Percentiles rank a stretch among this genome's conserved stretches.
phyloP scores from a whole-genome alignment of 2,329 filamentous ascomycete species.

The Phaeoacremonium minimum region DNA sequence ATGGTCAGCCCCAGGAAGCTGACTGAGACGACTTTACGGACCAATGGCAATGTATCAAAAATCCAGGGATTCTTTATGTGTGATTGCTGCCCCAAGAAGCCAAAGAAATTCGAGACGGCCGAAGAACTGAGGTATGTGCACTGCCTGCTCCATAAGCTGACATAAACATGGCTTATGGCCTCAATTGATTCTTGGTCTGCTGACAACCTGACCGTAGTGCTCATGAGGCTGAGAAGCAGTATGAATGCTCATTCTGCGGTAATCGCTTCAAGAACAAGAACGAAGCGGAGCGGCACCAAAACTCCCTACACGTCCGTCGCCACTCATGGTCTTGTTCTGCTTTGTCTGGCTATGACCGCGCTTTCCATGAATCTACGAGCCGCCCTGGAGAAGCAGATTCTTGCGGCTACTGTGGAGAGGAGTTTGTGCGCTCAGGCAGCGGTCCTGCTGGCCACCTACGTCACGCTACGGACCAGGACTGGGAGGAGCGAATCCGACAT shows the following conservation, averaged over 20 bases:
- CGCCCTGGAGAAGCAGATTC: conserved; percentile 67
- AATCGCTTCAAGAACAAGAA: conserved; percentile 99
- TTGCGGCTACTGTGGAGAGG: conserved; percentile 93
- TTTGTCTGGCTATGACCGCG: conserved; percentile 70
- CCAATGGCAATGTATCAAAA: conserved; percentile 34
- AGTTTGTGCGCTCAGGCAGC: conserved; percentile 60
- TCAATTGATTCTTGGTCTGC: conserved; percentile 11
- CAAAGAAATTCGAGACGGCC: conserved; percentile 85
- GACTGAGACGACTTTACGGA: conserved; percentile 37
- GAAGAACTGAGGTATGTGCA: conserved; percentile 76
- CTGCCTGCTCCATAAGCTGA: not conserved
- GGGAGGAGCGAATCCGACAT: conserved; percentile 82
- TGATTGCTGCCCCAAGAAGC: conserved; percentile 95
- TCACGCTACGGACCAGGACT: conserved; percentile 72
- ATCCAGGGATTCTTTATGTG: conserved; percentile 62
- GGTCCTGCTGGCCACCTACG: conserved; percentile 30
- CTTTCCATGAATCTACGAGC: conserved; percentile 77
- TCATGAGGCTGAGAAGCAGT: conserved; percentile 94
- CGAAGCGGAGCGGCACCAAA: conserved; percentile 93
- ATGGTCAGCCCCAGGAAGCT: conserved; percentile 47
- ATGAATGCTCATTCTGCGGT: conserved; percentile 85
- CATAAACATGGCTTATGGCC: not conserved
- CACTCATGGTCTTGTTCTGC: conserved; percentile 98
- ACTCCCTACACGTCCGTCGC: conserved; percentile 84
- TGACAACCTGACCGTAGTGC: conserved; percentile 48